Conservation (phyloP, 2,329 filamentous ascomycete species). For the Microascus cirrosus region DNA sequence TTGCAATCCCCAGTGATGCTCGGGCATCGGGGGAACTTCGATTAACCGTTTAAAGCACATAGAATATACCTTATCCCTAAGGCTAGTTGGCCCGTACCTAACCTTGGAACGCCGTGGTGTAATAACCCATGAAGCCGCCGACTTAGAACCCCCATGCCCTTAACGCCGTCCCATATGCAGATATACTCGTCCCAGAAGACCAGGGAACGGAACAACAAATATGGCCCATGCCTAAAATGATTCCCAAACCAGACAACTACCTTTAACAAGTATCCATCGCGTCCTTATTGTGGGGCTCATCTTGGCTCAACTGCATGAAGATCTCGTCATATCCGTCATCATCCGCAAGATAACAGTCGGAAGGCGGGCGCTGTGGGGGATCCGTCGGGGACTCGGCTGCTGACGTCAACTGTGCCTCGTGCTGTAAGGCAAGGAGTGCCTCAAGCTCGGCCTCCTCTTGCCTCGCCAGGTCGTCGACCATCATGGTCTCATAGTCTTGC, state of each 20-base stretch:
- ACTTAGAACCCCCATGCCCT: background rate
- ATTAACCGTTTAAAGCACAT: background rate
- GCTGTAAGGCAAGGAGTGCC: constrained; percentile 37
- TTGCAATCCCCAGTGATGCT: constrained; percentile 47
- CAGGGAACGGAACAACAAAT: background rate
- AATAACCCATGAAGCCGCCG: background rate
- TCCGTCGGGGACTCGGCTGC: constrained; percentile 10
- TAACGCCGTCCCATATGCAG: background rate
- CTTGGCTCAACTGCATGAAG: constrained; percentile 29
- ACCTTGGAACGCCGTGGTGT: background rate
- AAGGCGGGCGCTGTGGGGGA: constrained; percentile 15
- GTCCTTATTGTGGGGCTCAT: background rate
- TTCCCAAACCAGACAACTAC: background rate
- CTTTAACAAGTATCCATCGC: constrained; percentile 2
- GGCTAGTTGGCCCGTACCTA: too few relatives aligned
- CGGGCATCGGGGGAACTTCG: background rate
- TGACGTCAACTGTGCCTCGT: constrained; percentile 7
- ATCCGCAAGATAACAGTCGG: constrained; percentile 29
- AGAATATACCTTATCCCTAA: background rate
- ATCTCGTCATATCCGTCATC: constrained; percentile 51
- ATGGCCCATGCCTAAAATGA: background rate
- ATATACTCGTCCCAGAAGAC: background rate
- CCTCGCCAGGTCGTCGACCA: constrained; percentile 38
- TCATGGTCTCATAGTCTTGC: constrained; percentile 30
- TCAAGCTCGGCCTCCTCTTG: constrained; percentile 47